Base-by-base conservation (phyloP, 2,329 filamentous ascomycete genomes). In the Colletotrichum sidae region DNA sequence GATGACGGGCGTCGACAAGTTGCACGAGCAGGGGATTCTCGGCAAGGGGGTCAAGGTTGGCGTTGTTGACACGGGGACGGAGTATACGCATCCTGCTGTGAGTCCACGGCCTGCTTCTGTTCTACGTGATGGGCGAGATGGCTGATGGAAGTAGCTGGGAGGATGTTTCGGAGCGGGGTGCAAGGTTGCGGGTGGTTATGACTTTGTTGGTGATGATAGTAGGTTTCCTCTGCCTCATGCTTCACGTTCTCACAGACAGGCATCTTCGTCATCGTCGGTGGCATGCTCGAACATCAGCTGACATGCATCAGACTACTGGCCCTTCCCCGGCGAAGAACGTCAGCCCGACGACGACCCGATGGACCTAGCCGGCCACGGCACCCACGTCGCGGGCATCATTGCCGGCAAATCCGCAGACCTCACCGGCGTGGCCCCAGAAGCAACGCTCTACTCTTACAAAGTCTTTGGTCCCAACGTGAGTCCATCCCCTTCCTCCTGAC, bases 351-450 rank as follows among this genome's bases (percentile, higher is more conserved):
- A 75, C 2, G 83, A 87, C 66, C 87, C 87, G 2, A 83, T 84
- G 70, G 84, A 84, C 68, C 86, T 84, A 69, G 75, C 72, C 2
- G 87, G 87, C 3, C 87, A 90, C 73, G 87, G 88, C 35, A 88
- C 85, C 1, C 86, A 88, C 73, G 85, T 88, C 17, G 81, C 41
- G 12, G 42, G 49, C 37, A 46, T 65, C 60, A 44, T 61, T 25
- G 50, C 58, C 4, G 58, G 42, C 51, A 50, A 55, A 25, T 34
- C 25, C 13, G 13, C n/a, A 7, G 53, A 49, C 33, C 60, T 65
- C 34, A 59, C 51, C 15, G 65, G 65, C 8, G 62, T 68, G 7
- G 65, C 65, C 6, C 65, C 65, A 11, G 57, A 62, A 9, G 65
- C 65, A 34, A 61, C 56, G 12, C 51, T 68, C 2, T 66, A 58